Evolutionary conservation across 495 filamentous ascomycete genomes (phyloP).

Genomic region (Amniculicola lignicola): DNA sequence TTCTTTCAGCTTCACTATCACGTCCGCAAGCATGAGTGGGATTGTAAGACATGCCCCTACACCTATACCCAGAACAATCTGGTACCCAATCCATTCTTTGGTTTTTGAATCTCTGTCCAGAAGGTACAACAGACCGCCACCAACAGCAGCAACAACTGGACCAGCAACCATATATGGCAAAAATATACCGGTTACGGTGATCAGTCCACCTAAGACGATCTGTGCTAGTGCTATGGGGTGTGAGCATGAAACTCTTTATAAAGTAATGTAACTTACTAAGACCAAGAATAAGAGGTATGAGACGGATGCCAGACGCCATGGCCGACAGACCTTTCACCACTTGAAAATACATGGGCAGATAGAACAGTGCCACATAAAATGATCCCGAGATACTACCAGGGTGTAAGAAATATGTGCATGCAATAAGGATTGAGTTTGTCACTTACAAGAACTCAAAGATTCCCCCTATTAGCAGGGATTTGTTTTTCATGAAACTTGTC

Average conservation of each 20-base stretch:
- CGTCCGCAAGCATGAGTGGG: neutral
- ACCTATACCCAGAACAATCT: slow-evolving; percentile 3
- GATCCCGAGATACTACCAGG: neutral
- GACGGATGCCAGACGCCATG: neutral
- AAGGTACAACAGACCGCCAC: neutral
- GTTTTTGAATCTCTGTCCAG: neutral
- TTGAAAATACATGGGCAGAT: slow-evolving; percentile 7
- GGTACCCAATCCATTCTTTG: slow-evolving; percentile 5
- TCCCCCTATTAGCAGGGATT: neutral
- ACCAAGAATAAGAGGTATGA: slow-evolving; percentile 1
- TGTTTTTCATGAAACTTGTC: slow-evolving; percentile 4
- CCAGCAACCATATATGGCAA: neutral
- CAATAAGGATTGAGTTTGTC: too few species aligned
- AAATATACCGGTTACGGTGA: neutral
- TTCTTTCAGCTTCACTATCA: neutral
- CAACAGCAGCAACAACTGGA: neutral
- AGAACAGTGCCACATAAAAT: slow-evolving; percentile 6
- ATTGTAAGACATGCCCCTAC: neutral
- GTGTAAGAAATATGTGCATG: neutral
- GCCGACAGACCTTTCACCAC: slow-evolving; percentile 3
- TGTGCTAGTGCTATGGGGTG: neutral
- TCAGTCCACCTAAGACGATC: neutral
- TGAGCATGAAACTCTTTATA: neutral
- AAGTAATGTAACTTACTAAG: neutral
- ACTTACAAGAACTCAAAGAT: slow-evolving; percentile 14